Conservation (phyloP, 2,329 filamentous ascomycete genomes). For the Fusarium duplospermum region DNA sequence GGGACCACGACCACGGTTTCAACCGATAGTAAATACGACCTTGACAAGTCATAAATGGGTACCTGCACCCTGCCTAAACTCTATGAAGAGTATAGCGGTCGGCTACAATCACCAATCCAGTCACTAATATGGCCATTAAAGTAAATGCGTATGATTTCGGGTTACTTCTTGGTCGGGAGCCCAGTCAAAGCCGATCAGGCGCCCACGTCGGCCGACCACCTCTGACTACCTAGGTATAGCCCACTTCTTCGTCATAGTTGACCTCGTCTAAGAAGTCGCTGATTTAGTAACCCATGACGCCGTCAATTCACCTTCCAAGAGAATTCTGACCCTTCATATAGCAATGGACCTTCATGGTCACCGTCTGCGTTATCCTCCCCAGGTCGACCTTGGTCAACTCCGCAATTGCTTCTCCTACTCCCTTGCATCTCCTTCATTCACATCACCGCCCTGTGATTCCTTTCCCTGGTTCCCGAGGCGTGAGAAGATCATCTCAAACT, state of each 20-base stretch:
- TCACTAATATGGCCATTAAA: neutral
- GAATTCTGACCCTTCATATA: neutral
- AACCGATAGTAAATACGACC: neutral
- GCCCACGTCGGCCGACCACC: neutral
- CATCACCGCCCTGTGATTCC: no score
- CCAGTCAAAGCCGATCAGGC: neutral
- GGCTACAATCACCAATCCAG: neutral
- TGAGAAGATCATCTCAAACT: no score
- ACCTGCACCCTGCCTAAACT: neutral
- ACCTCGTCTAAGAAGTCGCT: neutral
- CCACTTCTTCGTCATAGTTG: neutral
- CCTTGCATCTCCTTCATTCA: no score
- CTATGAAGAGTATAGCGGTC: neutral
- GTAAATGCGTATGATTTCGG: neutral
- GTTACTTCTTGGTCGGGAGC: neutral
- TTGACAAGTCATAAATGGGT: neutral
- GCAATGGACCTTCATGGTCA: neutral
- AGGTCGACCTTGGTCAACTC: neutral
- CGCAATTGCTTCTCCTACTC: no score
- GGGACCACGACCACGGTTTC: neutral
- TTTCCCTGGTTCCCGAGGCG: no score
- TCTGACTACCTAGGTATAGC: neutral
- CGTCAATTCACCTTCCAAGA: neutral
- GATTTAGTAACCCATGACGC: neutral
- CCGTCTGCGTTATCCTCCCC: neutral